Percentiles rank a stretch among this genome's conserved stretches.
Evolutionary conservation across 768 basidiomycete species (phyloP).

Genomic region (Rhodocollybia butyracea): DNA sequence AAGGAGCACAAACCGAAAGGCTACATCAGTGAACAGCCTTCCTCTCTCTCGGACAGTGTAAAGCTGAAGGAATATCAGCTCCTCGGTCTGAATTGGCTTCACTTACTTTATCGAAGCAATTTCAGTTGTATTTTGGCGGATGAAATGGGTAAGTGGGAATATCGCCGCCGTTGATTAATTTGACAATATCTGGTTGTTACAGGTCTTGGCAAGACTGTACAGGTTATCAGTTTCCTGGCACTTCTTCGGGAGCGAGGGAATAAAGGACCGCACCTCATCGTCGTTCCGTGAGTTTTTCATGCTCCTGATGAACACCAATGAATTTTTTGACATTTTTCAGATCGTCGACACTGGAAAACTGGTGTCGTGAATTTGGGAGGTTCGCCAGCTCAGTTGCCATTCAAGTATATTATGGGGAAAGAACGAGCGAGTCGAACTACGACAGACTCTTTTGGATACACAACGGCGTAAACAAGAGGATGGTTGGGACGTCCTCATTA

Average conservation of each 20-base stretch:
- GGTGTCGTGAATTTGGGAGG: slow-evolving; percentile 93
- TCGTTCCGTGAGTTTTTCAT: slow-evolving; percentile 78
- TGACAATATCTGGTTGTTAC: not conserved
- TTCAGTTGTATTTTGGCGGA: slow-evolving; percentile 96
- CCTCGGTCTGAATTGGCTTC: slow-evolving; percentile 96
- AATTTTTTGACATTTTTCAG: slow-evolving; percentile 33
- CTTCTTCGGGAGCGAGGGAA: slow-evolving; percentile 77
- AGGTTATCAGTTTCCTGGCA: slow-evolving; percentile 96
- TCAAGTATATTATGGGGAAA: slow-evolving; percentile 95
- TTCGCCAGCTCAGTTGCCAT: slow-evolving; percentile 87
- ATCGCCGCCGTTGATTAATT: not conserved
- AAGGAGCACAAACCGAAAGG: slow-evolving; percentile 45
- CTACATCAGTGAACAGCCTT: slow-evolving; percentile 77
- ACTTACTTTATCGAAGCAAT: slow-evolving; percentile 74
- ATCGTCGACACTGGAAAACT: slow-evolving; percentile 96
- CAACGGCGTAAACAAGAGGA: slow-evolving; percentile 39
- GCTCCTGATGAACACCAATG: not conserved
- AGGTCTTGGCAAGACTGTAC: slow-evolving; percentile 98
- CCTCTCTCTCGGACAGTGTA: slow-evolving; percentile 59
- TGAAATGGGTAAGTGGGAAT: slow-evolving; percentile 83
- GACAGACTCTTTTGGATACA: slow-evolving; percentile 68
- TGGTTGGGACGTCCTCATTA: slow-evolving; percentile 92
- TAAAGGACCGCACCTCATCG: slow-evolving; percentile 85
- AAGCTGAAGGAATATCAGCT: slow-evolving; percentile 95
- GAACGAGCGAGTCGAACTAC: slow-evolving; percentile 72